Conservation (phyloP, 1,139 yeast species). For the Pichia sp. region DNA sequence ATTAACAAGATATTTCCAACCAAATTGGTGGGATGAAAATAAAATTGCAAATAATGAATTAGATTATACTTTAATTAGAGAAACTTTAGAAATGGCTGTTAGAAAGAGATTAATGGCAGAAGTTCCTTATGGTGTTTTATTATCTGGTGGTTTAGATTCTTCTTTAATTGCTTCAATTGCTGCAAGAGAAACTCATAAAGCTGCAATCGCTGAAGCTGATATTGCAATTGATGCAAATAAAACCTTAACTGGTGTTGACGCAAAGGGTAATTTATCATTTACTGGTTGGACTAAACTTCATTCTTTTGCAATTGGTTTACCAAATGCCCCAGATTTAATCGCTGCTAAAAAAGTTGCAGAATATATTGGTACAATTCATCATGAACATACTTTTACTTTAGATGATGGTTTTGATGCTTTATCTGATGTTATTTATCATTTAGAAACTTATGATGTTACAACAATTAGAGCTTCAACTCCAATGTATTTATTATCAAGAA, state of each 20-base stretch:
- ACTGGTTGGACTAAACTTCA: conserved; percentile 84
- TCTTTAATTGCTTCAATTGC: conserved; percentile 95
- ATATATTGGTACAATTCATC: conserved; percentile 92
- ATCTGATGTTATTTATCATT: conserved; percentile 87
- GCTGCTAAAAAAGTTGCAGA: conserved; percentile 97
- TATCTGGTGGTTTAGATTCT: conserved; percentile 96
- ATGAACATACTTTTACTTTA: conserved; percentile 93
- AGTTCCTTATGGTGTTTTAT: conserved; percentile 94
- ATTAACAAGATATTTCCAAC: conserved; percentile 80
- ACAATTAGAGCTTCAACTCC: conserved; percentile 99
- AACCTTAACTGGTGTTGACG: conserved; percentile 89
- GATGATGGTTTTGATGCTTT: conserved; percentile 96
- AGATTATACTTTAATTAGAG: conserved; percentile 67
- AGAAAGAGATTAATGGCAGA: conserved; percentile 99
- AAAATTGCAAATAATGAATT: conserved; percentile 69
- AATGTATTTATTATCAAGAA: conserved; percentile 91
- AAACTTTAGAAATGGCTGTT: conserved; percentile 84
- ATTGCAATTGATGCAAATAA: conserved; percentile 45
- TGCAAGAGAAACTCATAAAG: conserved; percentile 87
- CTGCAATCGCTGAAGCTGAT: conserved; percentile 45
- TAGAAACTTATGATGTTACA: conserved; percentile 97
- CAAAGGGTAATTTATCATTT: conserved; percentile 69
- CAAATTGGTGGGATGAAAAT: conserved; percentile 87
- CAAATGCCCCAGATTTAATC: conserved; percentile 93
- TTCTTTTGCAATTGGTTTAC: conserved; percentile 95